These are phyloP conservation scores for Aureobasidium lini DNA, from an alignment of 2,329 filamentous ascomycete species.

Conservation along the genomic window DNA sequence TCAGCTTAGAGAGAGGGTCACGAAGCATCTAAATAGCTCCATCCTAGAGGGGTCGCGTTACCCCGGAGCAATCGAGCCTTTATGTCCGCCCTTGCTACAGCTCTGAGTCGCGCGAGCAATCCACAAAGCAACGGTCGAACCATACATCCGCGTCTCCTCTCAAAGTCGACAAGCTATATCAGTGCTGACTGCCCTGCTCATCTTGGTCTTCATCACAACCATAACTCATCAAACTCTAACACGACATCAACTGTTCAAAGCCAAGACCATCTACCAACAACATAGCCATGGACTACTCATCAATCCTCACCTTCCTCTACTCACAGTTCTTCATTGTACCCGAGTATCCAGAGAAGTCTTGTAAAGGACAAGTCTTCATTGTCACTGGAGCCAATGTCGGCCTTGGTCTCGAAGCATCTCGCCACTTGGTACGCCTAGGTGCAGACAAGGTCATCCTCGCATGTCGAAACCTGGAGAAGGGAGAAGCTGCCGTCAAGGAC, in stretches of 20 bases:
- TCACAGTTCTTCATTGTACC: conserved; percentile 35
- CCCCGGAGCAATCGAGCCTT: background rate
- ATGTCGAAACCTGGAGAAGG: conserved; percentile 36
- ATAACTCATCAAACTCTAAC: background rate
- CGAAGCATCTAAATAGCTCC: too few relatives aligned
- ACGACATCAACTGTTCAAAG: background rate
- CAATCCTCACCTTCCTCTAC: conserved; percentile 29
- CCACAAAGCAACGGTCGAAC: background rate
- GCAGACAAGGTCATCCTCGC: conserved; percentile 39
- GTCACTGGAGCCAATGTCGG: conserved; percentile 44
- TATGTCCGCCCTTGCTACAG: background rate
- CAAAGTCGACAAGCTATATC: background rate
- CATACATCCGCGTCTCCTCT: background rate
- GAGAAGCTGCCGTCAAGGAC: conserved; percentile 35
- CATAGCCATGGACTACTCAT: background rate
- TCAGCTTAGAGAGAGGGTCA: too few relatives aligned
- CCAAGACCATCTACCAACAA: too few relatives aligned
- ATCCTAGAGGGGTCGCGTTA: background rate
- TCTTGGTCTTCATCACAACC: background rate
- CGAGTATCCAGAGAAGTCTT: conserved; percentile 25
- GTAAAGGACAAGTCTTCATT: conserved; percentile 35
- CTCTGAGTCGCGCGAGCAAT: background rate
- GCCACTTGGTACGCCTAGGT: conserved; percentile 35
- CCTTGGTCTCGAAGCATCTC: conserved; percentile 40
- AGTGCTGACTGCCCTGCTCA: background rate